A percentile compares a stretch with the other conserved stretches of the same genome.
phyloP scores from a whole-genome alignment of 495 filamentous ascomycete species.

The Parathielavia appendiculata region DNA sequence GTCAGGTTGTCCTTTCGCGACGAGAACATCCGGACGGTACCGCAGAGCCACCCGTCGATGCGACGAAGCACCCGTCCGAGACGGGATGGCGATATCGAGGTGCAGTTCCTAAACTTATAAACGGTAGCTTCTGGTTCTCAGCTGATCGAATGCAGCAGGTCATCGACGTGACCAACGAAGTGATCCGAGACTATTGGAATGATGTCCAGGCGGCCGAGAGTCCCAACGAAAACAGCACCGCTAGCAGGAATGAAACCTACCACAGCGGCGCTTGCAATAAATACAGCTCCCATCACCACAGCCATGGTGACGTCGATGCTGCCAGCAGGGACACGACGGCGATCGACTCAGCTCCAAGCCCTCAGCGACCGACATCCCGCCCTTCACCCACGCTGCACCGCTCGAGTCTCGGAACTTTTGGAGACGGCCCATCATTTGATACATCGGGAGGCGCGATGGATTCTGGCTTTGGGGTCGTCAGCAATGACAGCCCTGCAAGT shows the following conservation, averaged over 20 bases:
- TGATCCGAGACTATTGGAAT: slow-evolving; percentile 3
- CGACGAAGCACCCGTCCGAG: background rate
- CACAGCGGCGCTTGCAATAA: background rate
- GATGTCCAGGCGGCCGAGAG: background rate
- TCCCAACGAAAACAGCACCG: background rate
- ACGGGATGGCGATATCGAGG: background rate
- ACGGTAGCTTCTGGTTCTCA: background rate
- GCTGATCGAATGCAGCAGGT: background rate
- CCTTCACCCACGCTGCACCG: background rate
- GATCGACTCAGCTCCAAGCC: background rate
- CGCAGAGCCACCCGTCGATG: background rate
- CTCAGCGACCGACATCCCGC: background rate
- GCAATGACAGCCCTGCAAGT: background rate
- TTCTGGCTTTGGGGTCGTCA: too few species aligned
- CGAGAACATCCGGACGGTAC: background rate
- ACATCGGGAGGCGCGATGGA: background rate
- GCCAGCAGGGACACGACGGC: too few species aligned
- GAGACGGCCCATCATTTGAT: background rate
- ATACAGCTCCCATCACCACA: background rate
- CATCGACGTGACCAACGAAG: slow-evolving; percentile 1
- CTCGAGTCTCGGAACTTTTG: background rate
- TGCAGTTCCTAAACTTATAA: background rate
- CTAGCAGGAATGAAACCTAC: background rate
- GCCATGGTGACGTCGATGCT: background rate
- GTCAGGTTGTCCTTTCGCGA: slow-evolving; percentile 7